Percentiles rank a stretch among this genome's conserved stretches.
phyloP scores from a whole-genome alignment of 495 filamentous ascomycete genomes.

The Aspergillus saccharolyticus region DNA sequence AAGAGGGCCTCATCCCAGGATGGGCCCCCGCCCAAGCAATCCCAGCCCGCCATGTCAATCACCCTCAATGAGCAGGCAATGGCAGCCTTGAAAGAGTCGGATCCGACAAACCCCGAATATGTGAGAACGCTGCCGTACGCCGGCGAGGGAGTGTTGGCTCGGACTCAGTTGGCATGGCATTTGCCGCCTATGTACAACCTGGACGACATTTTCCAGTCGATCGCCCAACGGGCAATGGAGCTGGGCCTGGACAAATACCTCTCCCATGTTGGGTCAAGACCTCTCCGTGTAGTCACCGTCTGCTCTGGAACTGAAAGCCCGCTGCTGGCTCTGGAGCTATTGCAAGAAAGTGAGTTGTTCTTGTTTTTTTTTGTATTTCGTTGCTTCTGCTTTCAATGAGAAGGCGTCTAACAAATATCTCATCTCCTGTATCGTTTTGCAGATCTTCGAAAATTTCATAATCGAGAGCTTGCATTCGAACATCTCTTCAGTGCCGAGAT shows the following conservation, averaged over 20 bases:
- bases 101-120: conserved; percentile 17
- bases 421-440: background rate
- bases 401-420: background rate
- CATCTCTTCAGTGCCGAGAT: conserved; percentile 81
- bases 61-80: background rate
- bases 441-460: conserved; percentile 28
- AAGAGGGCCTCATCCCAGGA: background rate
- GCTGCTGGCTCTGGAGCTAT: conserved; percentile 58
- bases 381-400: background rate
- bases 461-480: conserved; percentile 38
- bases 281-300: conserved; percentile 64
- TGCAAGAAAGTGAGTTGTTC: conserved; percentile 37
- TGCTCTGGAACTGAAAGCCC: conserved; percentile 84
- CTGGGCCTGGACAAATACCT: conserved; percentile 34
- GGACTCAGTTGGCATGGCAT: conserved; percentile 21
- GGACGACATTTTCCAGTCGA: conserved; percentile 45
- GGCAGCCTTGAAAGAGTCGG: background rate
- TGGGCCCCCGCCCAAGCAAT: background rate
- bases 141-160: background rate
- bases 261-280: conserved; percentile 30
- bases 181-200: conserved; percentile 45
- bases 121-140: conserved; percentile 11
- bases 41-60: background rate
- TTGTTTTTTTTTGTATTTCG: background rate
- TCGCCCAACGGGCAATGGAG: conserved; percentile 36